Evolutionary conservation across 345 rosid genomes (phyloP).

Genomic region (Eucalyptus polybractea): DNA sequence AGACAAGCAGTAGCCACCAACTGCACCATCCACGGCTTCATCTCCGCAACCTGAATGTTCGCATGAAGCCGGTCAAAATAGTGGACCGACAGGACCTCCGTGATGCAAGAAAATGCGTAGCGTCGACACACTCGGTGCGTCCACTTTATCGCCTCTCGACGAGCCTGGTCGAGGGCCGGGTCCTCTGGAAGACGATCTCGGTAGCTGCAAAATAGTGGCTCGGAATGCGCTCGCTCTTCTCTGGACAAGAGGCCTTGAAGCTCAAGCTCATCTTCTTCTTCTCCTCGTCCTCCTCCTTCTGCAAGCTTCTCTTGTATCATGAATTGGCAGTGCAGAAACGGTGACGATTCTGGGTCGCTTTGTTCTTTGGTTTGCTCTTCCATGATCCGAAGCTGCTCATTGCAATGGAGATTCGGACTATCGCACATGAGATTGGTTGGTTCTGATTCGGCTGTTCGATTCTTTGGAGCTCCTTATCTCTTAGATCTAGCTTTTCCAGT

Average conservation of each 20-base stretch:
- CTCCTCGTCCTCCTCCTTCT: neutral
- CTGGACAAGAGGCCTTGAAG: neutral
- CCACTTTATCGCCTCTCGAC: neutral
- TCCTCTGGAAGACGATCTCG: neutral
- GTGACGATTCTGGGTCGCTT: neutral
- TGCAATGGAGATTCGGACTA: neutral
- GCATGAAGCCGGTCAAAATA: neutral
- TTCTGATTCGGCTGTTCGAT: neutral
- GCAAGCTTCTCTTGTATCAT: neutral
- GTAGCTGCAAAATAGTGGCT: neutral
- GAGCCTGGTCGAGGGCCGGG: neutral
- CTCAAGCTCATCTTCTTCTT: neutral
- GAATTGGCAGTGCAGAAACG: neutral
- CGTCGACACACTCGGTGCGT: neutral
- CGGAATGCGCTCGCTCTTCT: neutral
- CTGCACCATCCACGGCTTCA: slow-evolving; percentile 1
- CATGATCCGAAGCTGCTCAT: neutral
- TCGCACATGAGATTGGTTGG: neutral
- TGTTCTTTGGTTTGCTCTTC: neutral
- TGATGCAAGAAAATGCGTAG: neutral
- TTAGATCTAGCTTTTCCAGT: neutral
- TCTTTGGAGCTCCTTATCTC: neutral
- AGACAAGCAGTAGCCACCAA: neutral
- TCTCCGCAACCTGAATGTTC: neutral
- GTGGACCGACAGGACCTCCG: neutral